These are phyloP conservation scores for Penicillium sp. DNA, from an alignment of 2,329 filamentous ascomycete species.

Conservation along the genomic window DNA sequence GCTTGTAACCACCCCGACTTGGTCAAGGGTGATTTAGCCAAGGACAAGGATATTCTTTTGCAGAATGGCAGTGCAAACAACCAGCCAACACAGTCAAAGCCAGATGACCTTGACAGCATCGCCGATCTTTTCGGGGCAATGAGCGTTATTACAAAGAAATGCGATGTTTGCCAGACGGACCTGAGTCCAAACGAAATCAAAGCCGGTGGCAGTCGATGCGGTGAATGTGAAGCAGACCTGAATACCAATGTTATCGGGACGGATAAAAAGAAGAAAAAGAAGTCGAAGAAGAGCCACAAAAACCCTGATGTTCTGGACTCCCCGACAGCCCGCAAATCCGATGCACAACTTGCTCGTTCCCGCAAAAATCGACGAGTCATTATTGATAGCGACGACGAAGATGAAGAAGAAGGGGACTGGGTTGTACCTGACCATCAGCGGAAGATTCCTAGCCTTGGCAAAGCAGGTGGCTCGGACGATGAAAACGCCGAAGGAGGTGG, in stretches of 20 bases:
- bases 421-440: constrained; percentile 69
- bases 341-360: constrained; percentile 26
- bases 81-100: constrained; percentile 50
- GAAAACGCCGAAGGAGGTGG: constrained; percentile 86
- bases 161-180: constrained; percentile 75
- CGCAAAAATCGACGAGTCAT: constrained; percentile 46
- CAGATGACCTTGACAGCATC: constrained; percentile 73
- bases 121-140: constrained; percentile 84
- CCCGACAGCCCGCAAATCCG: constrained; percentile 19
- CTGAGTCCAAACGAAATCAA: constrained; percentile 58
- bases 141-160: constrained; percentile 72
- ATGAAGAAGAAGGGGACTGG: constrained; percentile 71
- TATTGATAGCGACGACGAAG: constrained; percentile 58
- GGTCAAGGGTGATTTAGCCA: constrained; percentile 77
- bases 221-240: constrained; percentile 72
- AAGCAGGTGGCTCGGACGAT: constrained; percentile 79
- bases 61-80: constrained; percentile 56
- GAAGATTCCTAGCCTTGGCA: constrained; percentile 61
- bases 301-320: constrained; percentile 33
- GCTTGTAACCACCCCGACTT: constrained; percentile 93
- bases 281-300: constrained; percentile 49
- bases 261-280: constrained; percentile 43
- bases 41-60: constrained; percentile 80
- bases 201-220: constrained; percentile 60
- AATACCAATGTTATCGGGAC: constrained; percentile 52